phyloP scores from a whole-genome alignment of 768 basidiomycete species.

The Collybiopsis confluens region DNA sequence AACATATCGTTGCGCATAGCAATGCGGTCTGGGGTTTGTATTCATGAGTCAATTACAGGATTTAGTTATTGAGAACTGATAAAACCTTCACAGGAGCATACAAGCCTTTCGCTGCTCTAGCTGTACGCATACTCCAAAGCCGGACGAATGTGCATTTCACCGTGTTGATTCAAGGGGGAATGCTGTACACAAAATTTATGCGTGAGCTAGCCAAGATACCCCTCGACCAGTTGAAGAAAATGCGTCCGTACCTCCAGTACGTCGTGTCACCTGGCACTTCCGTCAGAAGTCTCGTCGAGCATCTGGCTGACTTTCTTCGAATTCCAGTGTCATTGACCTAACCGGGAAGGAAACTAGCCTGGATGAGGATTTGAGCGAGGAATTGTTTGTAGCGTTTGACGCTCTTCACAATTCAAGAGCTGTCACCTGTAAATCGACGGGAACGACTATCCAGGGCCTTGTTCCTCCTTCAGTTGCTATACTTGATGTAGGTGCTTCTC shows the following conservation, averaged over 20 bases:
- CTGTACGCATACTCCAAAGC: neutral
- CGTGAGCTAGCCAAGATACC: conserved; percentile 1
- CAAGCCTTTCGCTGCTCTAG: conserved; percentile 4
- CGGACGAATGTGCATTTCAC: conserved; percentile 1
- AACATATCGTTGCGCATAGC: conserved; percentile 1
- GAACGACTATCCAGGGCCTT: neutral
- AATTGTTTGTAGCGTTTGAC: neutral
- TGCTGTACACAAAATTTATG: neutral
- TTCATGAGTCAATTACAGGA: neutral
- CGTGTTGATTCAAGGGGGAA: neutral
- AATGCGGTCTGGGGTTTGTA: neutral
- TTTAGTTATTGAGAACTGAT: neutral
- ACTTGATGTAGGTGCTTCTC: neutral
- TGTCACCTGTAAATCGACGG: neutral
- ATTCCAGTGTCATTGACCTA: neutral
- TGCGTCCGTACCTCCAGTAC: conserved; percentile 3
- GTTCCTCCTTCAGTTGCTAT: neutral
- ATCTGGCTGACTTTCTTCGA: neutral
- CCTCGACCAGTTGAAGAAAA: neutral
- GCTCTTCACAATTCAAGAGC: neutral
- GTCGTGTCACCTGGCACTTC: too few relatives aligned
- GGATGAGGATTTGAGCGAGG: neutral
- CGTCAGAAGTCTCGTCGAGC: neutral
- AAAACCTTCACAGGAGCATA: neutral
- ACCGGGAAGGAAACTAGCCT: neutral